Conservation (phyloP, 2,329 filamentous ascomycete species). For the Cladosporium sp. region DNA sequence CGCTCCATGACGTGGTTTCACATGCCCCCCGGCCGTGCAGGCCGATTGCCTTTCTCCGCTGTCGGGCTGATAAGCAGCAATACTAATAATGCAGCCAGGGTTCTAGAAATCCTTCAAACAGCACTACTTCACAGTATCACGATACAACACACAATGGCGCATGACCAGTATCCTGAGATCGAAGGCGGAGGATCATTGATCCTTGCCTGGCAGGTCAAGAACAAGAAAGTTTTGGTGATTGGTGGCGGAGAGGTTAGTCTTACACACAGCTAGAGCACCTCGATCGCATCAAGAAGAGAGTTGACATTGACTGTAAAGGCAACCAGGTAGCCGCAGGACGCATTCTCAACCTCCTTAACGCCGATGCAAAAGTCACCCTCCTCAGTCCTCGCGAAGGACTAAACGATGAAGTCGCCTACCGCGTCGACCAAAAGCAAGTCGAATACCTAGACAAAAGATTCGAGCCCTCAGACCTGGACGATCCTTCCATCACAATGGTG, state of each 20-base stretch:
- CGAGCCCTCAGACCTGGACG: constrained; percentile 78
- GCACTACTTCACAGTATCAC: not conserved
- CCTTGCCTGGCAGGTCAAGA: constrained; percentile 89
- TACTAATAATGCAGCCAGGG: not conserved
- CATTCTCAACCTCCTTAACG: constrained; percentile 90
- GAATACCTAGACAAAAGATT: constrained; percentile 79
- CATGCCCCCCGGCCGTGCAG: not conserved
- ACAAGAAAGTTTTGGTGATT: constrained; percentile 85
- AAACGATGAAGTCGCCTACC: constrained; percentile 82
- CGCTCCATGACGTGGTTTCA: constrained; percentile 2
- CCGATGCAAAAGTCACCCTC: constrained; percentile 84
- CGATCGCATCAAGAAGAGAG: not conserved
- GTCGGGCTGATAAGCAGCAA: constrained; percentile 7
- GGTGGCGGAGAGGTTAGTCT: constrained; percentile 82
- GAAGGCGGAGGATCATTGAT: constrained; percentile 91
- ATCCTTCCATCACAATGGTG: constrained; percentile 69
- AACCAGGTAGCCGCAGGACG: constrained; percentile 86
- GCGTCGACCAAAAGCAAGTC: constrained; percentile 71
- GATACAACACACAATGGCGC: not conserved
- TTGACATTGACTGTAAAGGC: constrained; percentile 22
- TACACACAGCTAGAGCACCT: not conserved
- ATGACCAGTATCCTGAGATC: constrained; percentile 63
- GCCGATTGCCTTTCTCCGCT: not conserved
- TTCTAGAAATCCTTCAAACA: not conserved
- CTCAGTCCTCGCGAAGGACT: constrained; percentile 76